Percentiles rank a stretch among this genome's conserved stretches.
phyloP scores from a whole-genome alignment of 2,329 filamentous ascomycete species.

The Fusarium napiforme region DNA sequence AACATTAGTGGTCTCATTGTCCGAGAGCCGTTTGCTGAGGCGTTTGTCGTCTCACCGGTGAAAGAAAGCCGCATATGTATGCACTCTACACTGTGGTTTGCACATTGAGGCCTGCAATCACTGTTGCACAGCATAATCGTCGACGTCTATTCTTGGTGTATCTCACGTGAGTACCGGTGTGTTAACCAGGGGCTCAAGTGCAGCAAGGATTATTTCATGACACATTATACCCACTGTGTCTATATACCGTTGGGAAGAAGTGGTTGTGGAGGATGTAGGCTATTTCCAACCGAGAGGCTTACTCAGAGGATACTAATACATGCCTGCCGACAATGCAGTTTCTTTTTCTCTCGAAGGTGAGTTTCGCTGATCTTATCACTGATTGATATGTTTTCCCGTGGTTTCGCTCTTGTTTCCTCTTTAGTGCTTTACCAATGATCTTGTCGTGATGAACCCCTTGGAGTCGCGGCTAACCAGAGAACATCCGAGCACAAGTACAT shows the following conservation, averaged over 20 bases:
- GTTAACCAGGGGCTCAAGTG: background rate
- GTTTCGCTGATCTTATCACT: background rate
- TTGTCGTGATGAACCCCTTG: background rate
- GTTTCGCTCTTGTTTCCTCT: background rate
- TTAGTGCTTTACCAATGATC: background rate
- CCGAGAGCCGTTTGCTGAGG: constrained; percentile 5
- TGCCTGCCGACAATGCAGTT: background rate
- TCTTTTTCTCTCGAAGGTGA: background rate
- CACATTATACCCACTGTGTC: constrained; percentile 7
- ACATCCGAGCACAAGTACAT: background rate
- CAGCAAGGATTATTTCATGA: background rate
- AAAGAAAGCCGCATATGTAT: background rate
- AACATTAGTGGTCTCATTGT: background rate
- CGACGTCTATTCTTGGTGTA: background rate
- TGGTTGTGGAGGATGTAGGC: constrained; percentile 18
- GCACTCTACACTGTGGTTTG: background rate
- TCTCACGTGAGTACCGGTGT: background rate
- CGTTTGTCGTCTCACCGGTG: background rate
- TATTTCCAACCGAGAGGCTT: background rate
- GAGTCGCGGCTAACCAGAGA: background rate
- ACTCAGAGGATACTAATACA: background rate
- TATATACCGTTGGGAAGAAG: constrained; percentile 6
- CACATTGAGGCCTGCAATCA: background rate
- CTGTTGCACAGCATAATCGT: background rate
- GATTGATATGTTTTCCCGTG: background rate